These are phyloP conservation scores for Xylaria sp. DNA, from an alignment of 2,329 filamentous ascomycete species.

Conservation along the genomic window DNA sequence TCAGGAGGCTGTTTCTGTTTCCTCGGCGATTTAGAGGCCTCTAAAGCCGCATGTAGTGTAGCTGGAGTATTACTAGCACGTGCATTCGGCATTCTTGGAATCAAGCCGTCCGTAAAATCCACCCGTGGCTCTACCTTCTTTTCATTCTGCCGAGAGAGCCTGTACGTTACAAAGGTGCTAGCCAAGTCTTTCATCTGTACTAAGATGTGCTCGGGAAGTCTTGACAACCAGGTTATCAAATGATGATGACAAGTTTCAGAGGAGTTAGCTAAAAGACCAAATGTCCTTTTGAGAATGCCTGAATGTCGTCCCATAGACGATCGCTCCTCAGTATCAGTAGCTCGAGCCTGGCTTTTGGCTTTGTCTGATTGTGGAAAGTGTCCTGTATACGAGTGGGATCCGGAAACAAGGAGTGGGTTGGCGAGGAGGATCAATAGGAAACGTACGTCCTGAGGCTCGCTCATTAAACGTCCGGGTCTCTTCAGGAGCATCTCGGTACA, in stretches of 20 bases:
- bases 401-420: constrained; percentile 74
- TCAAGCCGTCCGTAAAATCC: constrained; percentile 69
- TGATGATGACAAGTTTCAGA: constrained; percentile 77
- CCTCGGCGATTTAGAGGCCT: constrained; percentile 55
- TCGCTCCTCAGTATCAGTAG: constrained; percentile 29
- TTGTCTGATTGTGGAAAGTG: constrained; percentile 44
- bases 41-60: constrained; percentile 79
- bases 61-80: constrained; percentile 66
- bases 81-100: constrained; percentile 74
- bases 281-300: constrained; percentile 81
- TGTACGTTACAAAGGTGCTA: constrained; percentile 79
- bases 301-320: constrained; percentile 68
- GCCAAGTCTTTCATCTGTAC: constrained; percentile 76
- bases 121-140: constrained; percentile 65
- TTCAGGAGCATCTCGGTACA: constrained; percentile 80
- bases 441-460: constrained; percentile 71
- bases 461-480: constrained; percentile 73
- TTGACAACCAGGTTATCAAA: constrained; percentile 78
- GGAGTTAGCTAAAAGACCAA: constrained; percentile 80
- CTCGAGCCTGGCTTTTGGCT: constrained; percentile 22
- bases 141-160: constrained; percentile 73
- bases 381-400: constrained; percentile 49
- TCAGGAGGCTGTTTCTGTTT: constrained; percentile 61
- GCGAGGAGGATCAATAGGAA: constrained; percentile 79
- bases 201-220: constrained; percentile 71